These are phyloP conservation scores for Gossypium thurberi DNA, from an alignment of 345 rosid genomes.

Conservation along the genomic window DNA sequence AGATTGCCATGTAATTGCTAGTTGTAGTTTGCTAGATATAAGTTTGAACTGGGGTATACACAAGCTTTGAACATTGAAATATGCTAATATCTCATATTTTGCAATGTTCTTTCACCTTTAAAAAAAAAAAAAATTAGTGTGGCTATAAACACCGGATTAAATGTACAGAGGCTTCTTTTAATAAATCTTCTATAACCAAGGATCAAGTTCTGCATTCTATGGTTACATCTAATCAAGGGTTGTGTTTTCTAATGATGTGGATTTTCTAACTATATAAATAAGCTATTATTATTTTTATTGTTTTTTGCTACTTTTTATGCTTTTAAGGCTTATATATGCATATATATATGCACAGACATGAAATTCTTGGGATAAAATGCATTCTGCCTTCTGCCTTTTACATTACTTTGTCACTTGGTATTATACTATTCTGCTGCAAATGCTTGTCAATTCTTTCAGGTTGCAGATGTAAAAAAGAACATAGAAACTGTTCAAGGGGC, in stretches of 20 bases:
- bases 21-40: too few species aligned
- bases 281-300: neutral
- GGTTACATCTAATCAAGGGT: neutral
- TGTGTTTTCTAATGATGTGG: neutral
- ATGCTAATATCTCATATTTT: neutral
- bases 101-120: neutral
- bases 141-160: neutral
- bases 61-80: neutral
- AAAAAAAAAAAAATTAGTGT: neutral
- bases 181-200: neutral
- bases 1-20: neutral
- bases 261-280: too few species aligned
- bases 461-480: conserved; percentile 64
- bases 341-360: too few species aligned
- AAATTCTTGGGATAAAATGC: neutral
- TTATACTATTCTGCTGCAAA: neutral
- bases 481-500: conserved; percentile 68
- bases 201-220: neutral
- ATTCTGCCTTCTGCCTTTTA: neutral
- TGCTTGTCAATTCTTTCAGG: conserved; percentile 25
- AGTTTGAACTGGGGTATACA: too few species aligned
- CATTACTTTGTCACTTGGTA: neutral
- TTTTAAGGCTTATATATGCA: too few species aligned
- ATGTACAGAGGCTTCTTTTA: neutral
- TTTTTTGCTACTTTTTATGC: neutral